Conservation (phyloP, 1,284 basidiomycete genomes). For the Ceratobasidium theobromae region DNA sequence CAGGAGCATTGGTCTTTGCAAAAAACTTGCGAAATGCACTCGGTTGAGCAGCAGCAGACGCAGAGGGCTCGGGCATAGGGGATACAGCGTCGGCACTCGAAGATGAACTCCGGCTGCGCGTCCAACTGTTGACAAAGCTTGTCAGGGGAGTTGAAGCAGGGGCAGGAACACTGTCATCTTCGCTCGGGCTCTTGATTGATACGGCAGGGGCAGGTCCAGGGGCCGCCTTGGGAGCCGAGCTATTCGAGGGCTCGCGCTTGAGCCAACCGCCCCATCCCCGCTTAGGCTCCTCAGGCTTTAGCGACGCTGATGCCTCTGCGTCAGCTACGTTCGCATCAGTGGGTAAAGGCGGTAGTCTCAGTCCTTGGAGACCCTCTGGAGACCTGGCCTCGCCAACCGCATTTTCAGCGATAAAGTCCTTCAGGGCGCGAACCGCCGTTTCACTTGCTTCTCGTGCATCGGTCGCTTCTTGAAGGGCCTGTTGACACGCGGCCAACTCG, state of each 20-base stretch:
- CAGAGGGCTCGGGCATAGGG: not conserved
- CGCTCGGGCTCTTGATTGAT: constrained; percentile 9
- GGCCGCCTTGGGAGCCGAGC: not conserved
- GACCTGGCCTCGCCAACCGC: constrained; percentile 52
- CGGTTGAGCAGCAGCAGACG: not conserved
- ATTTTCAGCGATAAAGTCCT: constrained; percentile 82
- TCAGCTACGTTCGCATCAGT: constrained; percentile 53
- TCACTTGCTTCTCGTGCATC: constrained; percentile 89
- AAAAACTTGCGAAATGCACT: constrained; percentile 18
- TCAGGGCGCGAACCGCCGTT: constrained; percentile 73
- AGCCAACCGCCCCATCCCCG: constrained; percentile 39
- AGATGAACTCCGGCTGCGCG: not conserved
- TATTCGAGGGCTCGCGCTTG: constrained; percentile 10
- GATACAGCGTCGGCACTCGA: not conserved
- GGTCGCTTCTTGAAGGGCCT: constrained; percentile 70
- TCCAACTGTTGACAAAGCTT: constrained; percentile 23
- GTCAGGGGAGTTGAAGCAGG: constrained; percentile 19
- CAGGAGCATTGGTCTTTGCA: not conserved
- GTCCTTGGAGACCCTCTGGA: constrained; percentile 38
- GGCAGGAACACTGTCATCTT: not conserved
- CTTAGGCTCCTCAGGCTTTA: constrained; percentile 33
- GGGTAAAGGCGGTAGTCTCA: constrained; percentile 60
- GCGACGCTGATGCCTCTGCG: constrained; percentile 18
- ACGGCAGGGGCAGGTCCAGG: not conserved
- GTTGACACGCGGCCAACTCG: constrained; percentile 66